Evolutionary conservation across 305 asterid genomes (phyloP).

Genomic region (Ilex paraguariensis): DNA sequence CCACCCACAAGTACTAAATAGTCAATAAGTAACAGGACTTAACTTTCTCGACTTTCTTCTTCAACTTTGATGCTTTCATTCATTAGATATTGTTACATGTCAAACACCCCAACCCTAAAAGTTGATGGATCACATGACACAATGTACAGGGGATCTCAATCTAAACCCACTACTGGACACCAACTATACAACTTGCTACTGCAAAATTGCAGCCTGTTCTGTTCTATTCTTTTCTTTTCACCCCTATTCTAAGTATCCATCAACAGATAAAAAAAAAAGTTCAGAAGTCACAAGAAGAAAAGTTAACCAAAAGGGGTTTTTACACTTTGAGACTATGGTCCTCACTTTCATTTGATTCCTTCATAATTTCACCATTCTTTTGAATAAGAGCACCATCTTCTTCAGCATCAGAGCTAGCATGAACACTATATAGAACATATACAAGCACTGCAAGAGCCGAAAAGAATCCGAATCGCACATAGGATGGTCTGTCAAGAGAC

Average conservation of each 20-base stretch:
- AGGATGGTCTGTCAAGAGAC: constrained; percentile 54
- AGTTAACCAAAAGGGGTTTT: neutral
- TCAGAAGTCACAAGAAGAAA: neutral
- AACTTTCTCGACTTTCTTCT: too few species aligned
- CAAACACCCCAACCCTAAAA: neutral
- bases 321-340: constrained; percentile 41
- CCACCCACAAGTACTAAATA: neutral
- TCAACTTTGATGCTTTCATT: too few species aligned
- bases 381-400: constrained; percentile 52
- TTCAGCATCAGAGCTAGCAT: constrained; percentile 92
- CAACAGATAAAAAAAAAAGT: constrained; percentile 6
- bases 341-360: constrained; percentile 45
- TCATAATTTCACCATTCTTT: constrained; percentile 40
- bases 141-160: neutral
- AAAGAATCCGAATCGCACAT: constrained; percentile 71
- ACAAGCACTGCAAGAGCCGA: constrained; percentile 57
- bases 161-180: neutral
- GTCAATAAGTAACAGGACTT: too few species aligned
- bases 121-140: neutral
- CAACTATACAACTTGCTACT: constrained; percentile 20
- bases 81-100: neutral
- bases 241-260: neutral
- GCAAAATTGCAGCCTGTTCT: constrained; percentile 10
- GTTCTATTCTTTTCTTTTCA: constrained; percentile 8
- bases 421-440: constrained; percentile 76